A percentile compares a stretch with the other conserved stretches of the same genome.
Evolutionary conservation across 495 filamentous ascomycete species (phyloP).

Genomic region (Aspergillus haitiensis): DNA sequence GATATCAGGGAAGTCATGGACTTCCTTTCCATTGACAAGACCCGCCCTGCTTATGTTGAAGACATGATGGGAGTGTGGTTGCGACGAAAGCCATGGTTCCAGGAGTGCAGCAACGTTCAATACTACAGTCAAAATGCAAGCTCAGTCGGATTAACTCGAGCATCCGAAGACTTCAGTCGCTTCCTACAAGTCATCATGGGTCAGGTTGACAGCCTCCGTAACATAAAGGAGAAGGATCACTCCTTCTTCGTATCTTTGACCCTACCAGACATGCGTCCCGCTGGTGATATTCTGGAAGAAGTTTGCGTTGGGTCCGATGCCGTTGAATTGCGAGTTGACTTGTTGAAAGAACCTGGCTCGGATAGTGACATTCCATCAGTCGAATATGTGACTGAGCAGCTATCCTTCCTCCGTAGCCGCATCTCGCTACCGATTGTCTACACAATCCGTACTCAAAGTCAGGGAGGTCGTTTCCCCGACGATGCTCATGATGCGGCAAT

Average conservation of each 20-base stretch:
- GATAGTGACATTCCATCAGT: slow-evolving; percentile 57
- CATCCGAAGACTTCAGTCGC: slow-evolving; percentile 73
- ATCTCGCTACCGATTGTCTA: slow-evolving; percentile 89
- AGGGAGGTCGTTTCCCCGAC: slow-evolving; percentile 89
- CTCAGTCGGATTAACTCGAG: slow-evolving; percentile 51
- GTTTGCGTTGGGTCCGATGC: slow-evolving; percentile 87
- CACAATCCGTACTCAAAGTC: slow-evolving; percentile 80
- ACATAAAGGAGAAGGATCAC: slow-evolving; percentile 67
- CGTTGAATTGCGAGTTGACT: slow-evolving; percentile 89
- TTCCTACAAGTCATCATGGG: slow-evolving; percentile 78
- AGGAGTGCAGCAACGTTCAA: slow-evolving; percentile 92
- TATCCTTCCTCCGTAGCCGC: slow-evolving; percentile 73
- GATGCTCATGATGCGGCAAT: slow-evolving; percentile 65
- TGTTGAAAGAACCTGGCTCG: slow-evolving; percentile 72
- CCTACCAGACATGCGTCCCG: slow-evolving; percentile 66
- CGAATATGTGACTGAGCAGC: slow-evolving; percentile 78
- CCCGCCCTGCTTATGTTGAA: slow-evolving; percentile 88
- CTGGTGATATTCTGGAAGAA: slow-evolving; percentile 62
- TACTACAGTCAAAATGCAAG: slow-evolving; percentile 77
- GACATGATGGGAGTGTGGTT: slow-evolving; percentile 92
- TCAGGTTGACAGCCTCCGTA: slow-evolving; percentile 60
- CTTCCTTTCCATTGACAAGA: slow-evolving; percentile 86
- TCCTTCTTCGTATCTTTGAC: slow-evolving; percentile 95
- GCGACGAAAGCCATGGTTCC: slow-evolving; percentile 87
- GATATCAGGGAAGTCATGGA: slow-evolving; percentile 87